Evolutionary conservation across 2,329 filamentous ascomycete genomes (phyloP).

Genomic region (Aureobasidium subglaciale): DNA sequence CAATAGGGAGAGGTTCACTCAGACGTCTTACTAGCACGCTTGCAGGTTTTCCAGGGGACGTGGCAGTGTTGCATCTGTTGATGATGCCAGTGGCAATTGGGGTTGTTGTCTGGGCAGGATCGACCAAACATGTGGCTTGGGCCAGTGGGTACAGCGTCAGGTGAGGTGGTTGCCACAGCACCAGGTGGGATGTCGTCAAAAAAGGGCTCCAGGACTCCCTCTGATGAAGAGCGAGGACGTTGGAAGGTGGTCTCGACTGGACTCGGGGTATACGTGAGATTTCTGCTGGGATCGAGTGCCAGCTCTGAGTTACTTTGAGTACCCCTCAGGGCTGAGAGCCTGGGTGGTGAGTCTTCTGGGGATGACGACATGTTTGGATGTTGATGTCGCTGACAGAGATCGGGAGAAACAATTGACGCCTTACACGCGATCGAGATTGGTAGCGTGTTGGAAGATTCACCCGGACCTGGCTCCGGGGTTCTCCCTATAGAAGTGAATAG

Average conservation of each 20-base stretch:
- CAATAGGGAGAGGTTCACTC: too few relatives aligned
- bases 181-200: not conserved
- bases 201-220: not conserved
- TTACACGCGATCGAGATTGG: too few relatives aligned
- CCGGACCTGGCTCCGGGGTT: too few relatives aligned
- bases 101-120: not conserved
- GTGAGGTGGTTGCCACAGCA: not conserved
- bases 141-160: not conserved
- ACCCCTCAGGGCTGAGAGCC: not conserved
- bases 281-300: not conserved
- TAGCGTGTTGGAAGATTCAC: too few relatives aligned
- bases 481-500: too few relatives aligned
- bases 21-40: too few relatives aligned
- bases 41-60: not conserved
- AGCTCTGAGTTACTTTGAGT: not conserved
- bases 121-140: not conserved
- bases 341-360: too few relatives aligned
- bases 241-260: not conserved
- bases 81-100: not conserved
- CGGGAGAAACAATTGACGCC: too few relatives aligned
- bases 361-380: too few relatives aligned
- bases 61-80: not conserved
- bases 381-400: too few relatives aligned
- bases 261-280: not conserved
- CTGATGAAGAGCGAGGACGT: not conserved